Evolutionary conservation across 2,329 filamentous ascomycete genomes (phyloP).

Genomic region (Sporothrix mexicana): DNA sequence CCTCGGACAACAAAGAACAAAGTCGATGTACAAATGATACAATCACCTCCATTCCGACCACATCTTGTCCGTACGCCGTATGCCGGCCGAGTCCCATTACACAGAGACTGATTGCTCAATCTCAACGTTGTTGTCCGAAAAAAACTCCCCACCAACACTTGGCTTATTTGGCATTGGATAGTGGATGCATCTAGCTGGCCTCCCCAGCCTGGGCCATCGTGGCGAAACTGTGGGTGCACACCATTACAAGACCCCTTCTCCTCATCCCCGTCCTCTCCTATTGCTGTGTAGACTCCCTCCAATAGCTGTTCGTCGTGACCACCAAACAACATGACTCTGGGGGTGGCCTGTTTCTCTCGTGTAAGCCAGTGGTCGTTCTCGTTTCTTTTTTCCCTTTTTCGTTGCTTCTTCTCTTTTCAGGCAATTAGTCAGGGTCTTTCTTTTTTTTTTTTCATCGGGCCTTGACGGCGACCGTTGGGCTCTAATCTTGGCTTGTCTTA

Average conservation of each 20-base stretch:
- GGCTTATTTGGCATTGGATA: not conserved
- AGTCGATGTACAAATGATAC: not conserved
- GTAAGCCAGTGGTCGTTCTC: not conserved
- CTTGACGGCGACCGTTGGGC: not conserved
- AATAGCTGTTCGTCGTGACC: not conserved
- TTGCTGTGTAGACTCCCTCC: not conserved
- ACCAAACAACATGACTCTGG: not conserved
- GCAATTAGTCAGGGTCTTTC: not conserved
- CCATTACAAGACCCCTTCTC: not conserved
- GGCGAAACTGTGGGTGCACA: conserved; percentile 12
- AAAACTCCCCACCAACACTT: conserved; percentile 13
- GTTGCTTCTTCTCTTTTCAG: not conserved
- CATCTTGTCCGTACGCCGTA: no score
- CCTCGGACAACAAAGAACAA: not conserved
- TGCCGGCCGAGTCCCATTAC: not conserved
- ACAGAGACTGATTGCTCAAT: conserved; percentile 4
- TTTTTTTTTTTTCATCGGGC: not conserved
- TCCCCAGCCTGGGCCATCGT: conserved; percentile 2
- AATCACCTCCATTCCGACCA: no score
- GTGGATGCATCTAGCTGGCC: not conserved
- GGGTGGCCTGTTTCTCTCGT: not conserved
- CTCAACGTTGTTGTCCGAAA: not conserved
- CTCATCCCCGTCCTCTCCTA: not conserved
- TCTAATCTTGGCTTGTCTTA: not conserved
- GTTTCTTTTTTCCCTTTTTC: not conserved